Evolutionary conservation across 768 basidiomycete genomes (phyloP), one percentile per base, ranked within the genome.

Genomic region (Fistulinella prunicolor): DNA sequence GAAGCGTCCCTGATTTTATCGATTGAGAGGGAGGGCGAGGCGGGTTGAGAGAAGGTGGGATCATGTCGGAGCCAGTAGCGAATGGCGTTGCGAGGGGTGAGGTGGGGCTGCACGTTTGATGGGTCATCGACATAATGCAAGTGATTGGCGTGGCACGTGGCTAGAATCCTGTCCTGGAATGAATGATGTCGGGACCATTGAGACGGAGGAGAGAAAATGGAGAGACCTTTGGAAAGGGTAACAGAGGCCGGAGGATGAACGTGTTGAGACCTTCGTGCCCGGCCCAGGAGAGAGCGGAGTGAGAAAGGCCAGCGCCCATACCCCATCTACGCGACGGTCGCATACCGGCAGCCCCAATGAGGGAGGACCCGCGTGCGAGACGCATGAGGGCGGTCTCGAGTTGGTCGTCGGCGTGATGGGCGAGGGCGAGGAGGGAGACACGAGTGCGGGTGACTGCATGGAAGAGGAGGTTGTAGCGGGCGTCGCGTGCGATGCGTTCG

Each of bases 331-430:
- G 76, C 39, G 73, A 69, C 1, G 69, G 69, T 34, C 76, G 73
- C 85, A 92, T 92, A 4, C 85, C 89, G 10, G 77, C 77, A 1
- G 82, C 76, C 0, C 85, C 86, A 14, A 77, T 46, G 36, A 67
- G 60, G 3, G 79, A 73, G 6, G 82, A 83, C 0, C 84, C 82
- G 51, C 66, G 75, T 6, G 79, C 73, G 14, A 85, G 61, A 6
- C 90, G 80, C 74, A 90, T 81, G 43, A 93, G 67, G 24, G 81
- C 75, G 0, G 90, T 93, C 62, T 93, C 90, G 9, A 91, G 76
- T 61, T 92, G 88, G 60, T 93, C 90, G 59, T 93, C 88, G 3
- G 77, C 76, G 59, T 93, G 90, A 56, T 93, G 90, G 0, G 79
- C 90, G 41, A 84, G 75, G 1, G 84, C 85, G 45, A 90, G 61